Conservation (phyloP, 495 filamentous ascomycete genomes). For the Talaromyces thailandensis region DNA sequence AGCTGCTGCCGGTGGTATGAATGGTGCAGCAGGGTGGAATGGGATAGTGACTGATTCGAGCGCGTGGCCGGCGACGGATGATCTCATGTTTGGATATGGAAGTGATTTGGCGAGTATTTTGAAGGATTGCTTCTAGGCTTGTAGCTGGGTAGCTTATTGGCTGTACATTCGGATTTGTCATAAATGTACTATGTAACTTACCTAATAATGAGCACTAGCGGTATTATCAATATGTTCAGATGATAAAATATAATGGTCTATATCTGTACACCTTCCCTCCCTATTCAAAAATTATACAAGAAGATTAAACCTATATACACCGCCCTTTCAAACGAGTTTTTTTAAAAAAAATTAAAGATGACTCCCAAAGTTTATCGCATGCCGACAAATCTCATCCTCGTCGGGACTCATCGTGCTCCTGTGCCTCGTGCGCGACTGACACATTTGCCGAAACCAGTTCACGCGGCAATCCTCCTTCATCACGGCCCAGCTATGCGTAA, state of each 20-base stretch:
- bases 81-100: conserved; percentile 20
- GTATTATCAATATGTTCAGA: neutral
- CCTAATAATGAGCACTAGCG: neutral
- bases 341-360: neutral
- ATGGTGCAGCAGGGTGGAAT: conserved; percentile 7
- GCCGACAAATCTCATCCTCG: conserved; percentile 2
- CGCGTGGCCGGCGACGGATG: conserved; percentile 12
- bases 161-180: too few species aligned
- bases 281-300: neutral
- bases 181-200: neutral
- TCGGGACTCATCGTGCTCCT: neutral
- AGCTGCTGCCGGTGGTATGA: neutral
- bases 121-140: conserved; percentile 21
- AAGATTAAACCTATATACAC: neutral
- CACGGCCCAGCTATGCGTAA: conserved; percentile 77
- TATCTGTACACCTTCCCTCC: neutral
- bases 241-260: neutral
- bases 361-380: neutral
- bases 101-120: conserved; percentile 30
- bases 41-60: conserved; percentile 11
- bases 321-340: neutral
- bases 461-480: conserved; percentile 89
- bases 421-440: conserved; percentile 16
- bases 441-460: conserved; percentile 92
- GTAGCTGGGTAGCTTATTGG: too few species aligned